Evolutionary conservation across 2,329 filamentous ascomycete genomes (phyloP), one percentile per base, ranked within the genome.

Genomic region (Cladophialophora bantiana): DNA sequence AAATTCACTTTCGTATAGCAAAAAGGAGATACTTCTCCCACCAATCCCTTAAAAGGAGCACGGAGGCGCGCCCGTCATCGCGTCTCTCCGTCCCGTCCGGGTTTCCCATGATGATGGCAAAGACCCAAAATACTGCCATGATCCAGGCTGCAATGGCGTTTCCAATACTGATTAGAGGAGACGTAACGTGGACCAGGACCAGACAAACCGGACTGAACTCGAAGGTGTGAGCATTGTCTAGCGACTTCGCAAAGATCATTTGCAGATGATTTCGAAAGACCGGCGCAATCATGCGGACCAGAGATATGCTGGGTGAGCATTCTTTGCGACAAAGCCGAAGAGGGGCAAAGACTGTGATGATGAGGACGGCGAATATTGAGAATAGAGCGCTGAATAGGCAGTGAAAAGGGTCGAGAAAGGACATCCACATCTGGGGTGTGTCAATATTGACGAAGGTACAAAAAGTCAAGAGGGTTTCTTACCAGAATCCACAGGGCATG

Each of bases 41-140:
- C 82, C 85, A 88, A 56, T 81, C 80, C 65, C 85, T 78, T 36
- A 89, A 82, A 3, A 82, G 83, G 2, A 89, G 76, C 3, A 89
- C 86, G 12, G 86, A 84, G 26, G 86, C 85, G 61, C 83, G 80
- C 12, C 87, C 87, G 70, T 89, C 87, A 68, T 89, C 87, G 69
- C 83, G 83, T 32, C 84, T 83, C 72, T 86, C 85, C 35, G 83
- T 84, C 48, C 84, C 84, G 62, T 87, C 86, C 35, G 87, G 87
- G 75, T 89, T 87, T 4, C 87, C 87, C 57, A 89, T 78, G 10
- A 89, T 84, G 72, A 83, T 83, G 31, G 85, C 82, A 73, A 87
- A 88, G 59, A 88, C 77, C 87, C 87, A 89, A 77, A 89, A 89
- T 20, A 81, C 83, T 0, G 85, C 86, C 0, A 86, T 82, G 0